Evolutionary conservation across 2,329 filamentous ascomycete species (phyloP).

Genomic region (Diaporthe australafricana): DNA sequence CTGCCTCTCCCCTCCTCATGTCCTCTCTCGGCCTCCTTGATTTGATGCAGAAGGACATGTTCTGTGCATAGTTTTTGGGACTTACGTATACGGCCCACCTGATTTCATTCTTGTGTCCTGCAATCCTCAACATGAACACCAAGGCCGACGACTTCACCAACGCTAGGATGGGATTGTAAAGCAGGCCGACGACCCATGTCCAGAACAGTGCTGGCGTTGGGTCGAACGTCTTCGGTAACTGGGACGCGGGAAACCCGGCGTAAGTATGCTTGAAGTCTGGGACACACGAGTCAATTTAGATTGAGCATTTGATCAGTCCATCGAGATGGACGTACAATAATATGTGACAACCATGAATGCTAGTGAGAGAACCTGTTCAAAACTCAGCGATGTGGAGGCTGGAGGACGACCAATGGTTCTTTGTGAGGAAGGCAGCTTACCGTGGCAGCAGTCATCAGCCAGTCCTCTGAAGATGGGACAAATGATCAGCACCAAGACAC

Average conservation of each 20-base stretch:
- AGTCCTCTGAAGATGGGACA: neutral
- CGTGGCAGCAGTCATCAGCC: conserved; percentile 2
- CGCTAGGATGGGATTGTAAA: neutral
- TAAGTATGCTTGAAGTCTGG: conserved; percentile 10
- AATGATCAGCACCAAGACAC: neutral
- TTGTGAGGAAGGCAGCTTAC: neutral
- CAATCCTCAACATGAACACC: neutral
- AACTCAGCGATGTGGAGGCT: too few species aligned
- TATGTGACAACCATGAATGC: neutral
- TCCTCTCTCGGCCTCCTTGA: neutral
- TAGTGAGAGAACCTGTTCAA: neutral
- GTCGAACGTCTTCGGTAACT: neutral
- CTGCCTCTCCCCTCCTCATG: too few species aligned
- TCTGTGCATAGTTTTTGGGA: neutral
- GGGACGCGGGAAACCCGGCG: neutral
- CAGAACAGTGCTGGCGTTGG: neutral
- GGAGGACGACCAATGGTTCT: accelerated
- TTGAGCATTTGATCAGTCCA: too few species aligned
- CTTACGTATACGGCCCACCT: neutral
- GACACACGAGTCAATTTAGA: neutral
- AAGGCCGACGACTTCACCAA: conserved; percentile 9
- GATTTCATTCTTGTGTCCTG: conserved; percentile 2
- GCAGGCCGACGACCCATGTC: neutral
- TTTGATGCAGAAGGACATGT: neutral
- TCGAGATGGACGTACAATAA: neutral